Evolutionary conservation across 2,329 filamentous ascomycete genomes (phyloP), one percentile per base, ranked within the genome.

Genomic region (Dissoconium aciculare): DNA sequence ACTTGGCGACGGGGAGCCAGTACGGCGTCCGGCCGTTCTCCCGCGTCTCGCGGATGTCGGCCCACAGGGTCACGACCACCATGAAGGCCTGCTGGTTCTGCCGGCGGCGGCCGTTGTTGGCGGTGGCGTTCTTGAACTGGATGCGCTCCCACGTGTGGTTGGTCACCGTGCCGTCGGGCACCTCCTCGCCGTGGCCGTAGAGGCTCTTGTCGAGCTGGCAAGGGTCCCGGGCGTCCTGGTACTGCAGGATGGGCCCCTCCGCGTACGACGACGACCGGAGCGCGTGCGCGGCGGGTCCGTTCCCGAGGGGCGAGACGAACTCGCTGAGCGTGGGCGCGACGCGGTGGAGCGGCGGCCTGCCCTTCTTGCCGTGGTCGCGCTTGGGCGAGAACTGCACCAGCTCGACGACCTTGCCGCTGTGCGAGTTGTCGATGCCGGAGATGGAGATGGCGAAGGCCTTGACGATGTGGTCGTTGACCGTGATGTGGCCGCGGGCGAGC

Each of bases 21-120:
- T 69, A 64, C 1, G 70, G 65, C 11, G 59, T 53, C n/a, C n/a
- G n/a, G n/a, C n/a, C 8, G 42, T 50, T 35, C 34, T 46, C 50
- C 13, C 50, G 47, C 4, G 51, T 61, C 17, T 54, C 49, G 2
- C 71, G 66, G 5, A 82, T 59, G 40, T 85, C 74, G 5, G 70
- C 81, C 55, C 73, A 82, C 1, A 91, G 69, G 51, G 92, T 83
- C 3, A 92, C 76, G 27, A 91, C 71, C n/a, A 94, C 65, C 46
- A 89, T 81, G 49, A 91, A 93, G 54, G 84, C 92, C 46, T 93
- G 85, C 50, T 94, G 84, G 11, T 84, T 82, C 1, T 84, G 84
- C 34, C 85, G 67, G 43, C 85, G 69, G 54, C 92, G 92, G 27
- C 84, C 84, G 43, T 94, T 94, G 59, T 93, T 94, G 14, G 83